A percentile compares a stretch with the other conserved stretches of the same genome.
Evolutionary conservation across 495 filamentous ascomycete genomes (phyloP).

Genomic region (Tuber umbilicatum): DNA sequence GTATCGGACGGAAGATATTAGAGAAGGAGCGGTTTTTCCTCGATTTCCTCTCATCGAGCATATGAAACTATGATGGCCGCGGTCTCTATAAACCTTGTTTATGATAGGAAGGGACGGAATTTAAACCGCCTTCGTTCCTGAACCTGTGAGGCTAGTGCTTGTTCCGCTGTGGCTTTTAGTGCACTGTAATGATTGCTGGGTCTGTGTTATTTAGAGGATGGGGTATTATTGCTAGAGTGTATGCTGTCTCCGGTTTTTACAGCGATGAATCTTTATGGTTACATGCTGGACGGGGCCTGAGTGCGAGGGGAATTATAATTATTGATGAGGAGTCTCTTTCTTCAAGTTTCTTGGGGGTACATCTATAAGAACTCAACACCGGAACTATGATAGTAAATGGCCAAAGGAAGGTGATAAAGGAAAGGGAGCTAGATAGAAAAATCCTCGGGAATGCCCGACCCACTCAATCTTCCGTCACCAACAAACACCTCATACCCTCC

Average conservation of each 20-base stretch:
- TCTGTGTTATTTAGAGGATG: neutral
- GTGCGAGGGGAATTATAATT: neutral
- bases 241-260: neutral
- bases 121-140: neutral
- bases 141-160: neutral
- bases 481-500: neutral
- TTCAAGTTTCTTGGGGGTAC: no score
- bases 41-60: neutral
- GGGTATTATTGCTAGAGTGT: neutral
- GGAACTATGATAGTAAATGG: neutral
- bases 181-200: neutral
- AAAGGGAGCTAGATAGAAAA: neutral
- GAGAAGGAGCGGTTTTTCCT: neutral
- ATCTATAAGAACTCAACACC: neutral
- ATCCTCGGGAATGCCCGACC: neutral
- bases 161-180: neutral
- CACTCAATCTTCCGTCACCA: neutral
- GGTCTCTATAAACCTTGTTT: neutral
- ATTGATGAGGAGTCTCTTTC: neutral
- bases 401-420: conserved; percentile 1
- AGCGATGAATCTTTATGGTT: neutral
- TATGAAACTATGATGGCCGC: neutral
- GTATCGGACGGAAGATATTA: neutral
- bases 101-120: neutral
- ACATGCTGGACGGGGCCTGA: neutral